A percentile compares a stretch with the other conserved stretches of the same genome.
Conservation (phyloP, 306 rosid genomes). For the Chamaecrista fasciculata region DNA sequence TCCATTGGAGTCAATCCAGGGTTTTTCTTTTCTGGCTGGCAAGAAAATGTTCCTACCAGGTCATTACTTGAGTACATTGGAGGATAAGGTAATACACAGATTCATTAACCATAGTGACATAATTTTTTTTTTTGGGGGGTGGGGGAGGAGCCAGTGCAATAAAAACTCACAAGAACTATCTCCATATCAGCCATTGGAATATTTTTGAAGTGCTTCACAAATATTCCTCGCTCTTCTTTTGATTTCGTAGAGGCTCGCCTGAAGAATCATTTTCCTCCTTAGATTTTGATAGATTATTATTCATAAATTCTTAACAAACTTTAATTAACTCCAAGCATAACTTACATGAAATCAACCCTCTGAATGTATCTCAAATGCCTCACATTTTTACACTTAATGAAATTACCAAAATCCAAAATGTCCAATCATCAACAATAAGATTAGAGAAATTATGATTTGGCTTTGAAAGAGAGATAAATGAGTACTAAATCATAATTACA, state of each 20-base stretch:
- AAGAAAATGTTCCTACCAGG: slow-evolving; percentile 23
- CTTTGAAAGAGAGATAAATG: not conserved
- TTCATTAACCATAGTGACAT: not conserved
- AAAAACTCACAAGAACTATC: slow-evolving; percentile 79
- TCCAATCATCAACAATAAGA: too few species aligned
- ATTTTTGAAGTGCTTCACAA: slow-evolving; percentile 79
- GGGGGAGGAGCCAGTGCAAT: not conserved
- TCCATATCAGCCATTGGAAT: slow-evolving; percentile 99
- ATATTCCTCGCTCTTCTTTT: slow-evolving; percentile 65
- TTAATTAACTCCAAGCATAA: not conserved
- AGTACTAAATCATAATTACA: not conserved
- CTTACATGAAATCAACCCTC: not conserved
- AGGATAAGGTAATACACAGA: not conserved
- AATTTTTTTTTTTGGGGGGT: too few species aligned
- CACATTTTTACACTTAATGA: not conserved
- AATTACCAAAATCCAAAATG: not conserved
- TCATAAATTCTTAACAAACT: not conserved
- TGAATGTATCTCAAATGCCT: not conserved
- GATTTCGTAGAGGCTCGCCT: slow-evolving; percentile 51
- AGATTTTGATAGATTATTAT: slow-evolving; percentile 28
- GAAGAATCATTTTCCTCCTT: slow-evolving; percentile 27
- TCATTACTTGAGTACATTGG: slow-evolving; percentile 15
- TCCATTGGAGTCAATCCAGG: slow-evolving; percentile 99
- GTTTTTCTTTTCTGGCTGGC: slow-evolving; percentile 92
- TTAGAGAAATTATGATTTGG: not conserved